Evolutionary conservation across 2,329 filamentous ascomycete species (phyloP).

Genomic region (Corniculantispora saksenae): DNA sequence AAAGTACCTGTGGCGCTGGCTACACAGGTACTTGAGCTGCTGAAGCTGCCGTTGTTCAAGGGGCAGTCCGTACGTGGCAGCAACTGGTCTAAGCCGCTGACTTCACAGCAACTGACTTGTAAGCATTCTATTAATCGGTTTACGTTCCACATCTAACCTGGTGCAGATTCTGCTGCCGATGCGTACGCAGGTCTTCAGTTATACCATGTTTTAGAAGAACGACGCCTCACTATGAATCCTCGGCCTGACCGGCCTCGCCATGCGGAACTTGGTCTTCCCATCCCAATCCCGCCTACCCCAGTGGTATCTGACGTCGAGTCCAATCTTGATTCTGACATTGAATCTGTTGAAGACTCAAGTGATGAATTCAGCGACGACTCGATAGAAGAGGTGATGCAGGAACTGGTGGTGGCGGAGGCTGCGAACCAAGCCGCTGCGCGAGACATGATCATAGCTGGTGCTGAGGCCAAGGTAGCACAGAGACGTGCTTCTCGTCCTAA

Average conservation of each 20-base stretch:
- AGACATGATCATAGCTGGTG: conserved; percentile 46
- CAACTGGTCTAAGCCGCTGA: conserved; percentile 70
- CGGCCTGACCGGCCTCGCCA: conserved; percentile 69
- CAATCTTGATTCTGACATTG: conserved; percentile 24
- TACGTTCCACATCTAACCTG: not conserved
- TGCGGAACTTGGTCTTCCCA: conserved; percentile 66
- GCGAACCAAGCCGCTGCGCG: not conserved
- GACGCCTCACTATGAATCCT: conserved; percentile 66
- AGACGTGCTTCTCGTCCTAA: conserved; percentile 34
- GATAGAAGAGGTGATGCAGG: conserved; percentile 1
- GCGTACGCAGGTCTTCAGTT: conserved; percentile 78
- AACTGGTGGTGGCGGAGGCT: conserved; percentile 14
- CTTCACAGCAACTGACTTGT: conserved; percentile 68
- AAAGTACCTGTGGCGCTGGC: conserved; percentile 67
- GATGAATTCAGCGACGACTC: conserved; percentile 16
- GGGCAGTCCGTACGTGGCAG: conserved; percentile 67
- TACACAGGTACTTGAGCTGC: conserved; percentile 67
- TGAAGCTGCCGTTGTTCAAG: conserved; percentile 77
- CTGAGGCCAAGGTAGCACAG: conserved; percentile 39
- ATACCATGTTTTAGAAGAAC: conserved; percentile 69
- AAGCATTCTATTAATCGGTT: conserved; percentile 38
- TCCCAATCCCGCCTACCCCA: conserved; percentile 48
- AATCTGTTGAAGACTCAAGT: conserved; percentile 10
- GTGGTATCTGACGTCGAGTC: conserved; percentile 34
- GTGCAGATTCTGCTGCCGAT: conserved; percentile 73